Evolutionary conservation across 257 asterid genomes (phyloP).

Genomic region (Capsicum chinense): DNA sequence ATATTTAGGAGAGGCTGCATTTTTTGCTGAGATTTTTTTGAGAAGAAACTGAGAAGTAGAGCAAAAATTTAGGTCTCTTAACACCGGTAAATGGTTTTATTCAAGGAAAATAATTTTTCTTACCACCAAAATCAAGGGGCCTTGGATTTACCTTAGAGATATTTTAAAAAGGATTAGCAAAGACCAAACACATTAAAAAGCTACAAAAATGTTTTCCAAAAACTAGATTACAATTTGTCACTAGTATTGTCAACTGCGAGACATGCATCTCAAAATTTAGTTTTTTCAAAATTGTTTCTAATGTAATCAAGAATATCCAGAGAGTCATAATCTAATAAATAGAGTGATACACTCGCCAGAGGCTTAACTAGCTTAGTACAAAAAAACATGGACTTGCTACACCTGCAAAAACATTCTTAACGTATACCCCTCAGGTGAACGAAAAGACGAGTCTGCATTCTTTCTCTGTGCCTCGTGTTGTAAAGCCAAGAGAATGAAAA

Average conservation of each 20-base stretch:
- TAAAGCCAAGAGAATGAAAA: not conserved
- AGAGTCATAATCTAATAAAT: not conserved
- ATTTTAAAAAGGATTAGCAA: not conserved
- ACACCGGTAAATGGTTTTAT: too few species aligned
- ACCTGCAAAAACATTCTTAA: not conserved
- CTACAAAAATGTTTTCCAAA: not conserved
- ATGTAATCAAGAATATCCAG: constrained; percentile 5
- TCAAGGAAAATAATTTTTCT: too few species aligned
- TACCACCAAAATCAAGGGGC: too few species aligned
- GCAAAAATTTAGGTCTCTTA: not conserved
- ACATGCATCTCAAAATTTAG: too few species aligned
- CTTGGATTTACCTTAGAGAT: not conserved
- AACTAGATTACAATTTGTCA: not conserved
- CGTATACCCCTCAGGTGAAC: not conserved
- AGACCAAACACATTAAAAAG: not conserved
- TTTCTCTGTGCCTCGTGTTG: not conserved
- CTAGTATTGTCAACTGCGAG: not conserved
- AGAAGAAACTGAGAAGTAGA: not conserved
- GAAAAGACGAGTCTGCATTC: not conserved
- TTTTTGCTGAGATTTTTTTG: not conserved
- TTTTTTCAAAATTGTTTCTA: not conserved
- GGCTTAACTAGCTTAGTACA: constrained; percentile 19
- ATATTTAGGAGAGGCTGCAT: not conserved
- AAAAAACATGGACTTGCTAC: constrained; percentile 5
- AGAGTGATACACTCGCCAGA: not conserved